A percentile compares a stretch with the other conserved stretches of the same genome.
These are phyloP conservation scores for Mimosa bimucronata DNA, from an alignment of 306 rosid species.

Conservation along the genomic window DNA sequence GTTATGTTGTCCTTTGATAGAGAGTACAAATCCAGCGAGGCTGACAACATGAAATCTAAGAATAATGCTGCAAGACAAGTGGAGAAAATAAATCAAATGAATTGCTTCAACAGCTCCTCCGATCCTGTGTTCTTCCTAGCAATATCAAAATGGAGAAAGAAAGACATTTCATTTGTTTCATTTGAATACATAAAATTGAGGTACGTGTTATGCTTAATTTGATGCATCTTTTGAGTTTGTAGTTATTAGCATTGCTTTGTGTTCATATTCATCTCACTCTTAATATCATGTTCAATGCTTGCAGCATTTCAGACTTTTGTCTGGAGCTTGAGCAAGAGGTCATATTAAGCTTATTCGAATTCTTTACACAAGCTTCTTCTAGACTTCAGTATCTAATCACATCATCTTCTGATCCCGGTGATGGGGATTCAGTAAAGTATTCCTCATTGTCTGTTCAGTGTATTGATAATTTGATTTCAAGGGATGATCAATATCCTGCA, in stretches of 20 bases:
- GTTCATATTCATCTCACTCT: slow-evolving; percentile 5
- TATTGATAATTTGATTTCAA: slow-evolving; percentile 45
- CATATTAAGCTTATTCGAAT: slow-evolving; percentile 83
- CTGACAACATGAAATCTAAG: slow-evolving; percentile 47
- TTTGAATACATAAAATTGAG: slow-evolving; percentile 86
- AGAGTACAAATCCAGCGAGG: slow-evolving; percentile 55
- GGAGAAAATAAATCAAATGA: slow-evolving; percentile 51
- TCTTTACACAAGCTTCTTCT: slow-evolving; percentile 64
- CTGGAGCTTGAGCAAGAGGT: slow-evolving; percentile 95
- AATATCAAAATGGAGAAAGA: slow-evolving; percentile 94
- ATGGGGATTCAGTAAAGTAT: slow-evolving; percentile 43
- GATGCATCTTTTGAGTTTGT: slow-evolving; percentile 24
- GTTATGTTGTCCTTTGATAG: slow-evolving; percentile 77
- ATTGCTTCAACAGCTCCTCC: slow-evolving; percentile 46
- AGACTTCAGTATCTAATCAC: slow-evolving; percentile 53
- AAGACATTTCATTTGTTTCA: slow-evolving; percentile 80
- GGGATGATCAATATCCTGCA: slow-evolving; percentile 43
- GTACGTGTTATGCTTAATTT: slow-evolving; percentile 46
- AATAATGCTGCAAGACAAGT: slow-evolving; percentile 47
- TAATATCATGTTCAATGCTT: slow-evolving; percentile 43
- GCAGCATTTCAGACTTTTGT: slow-evolving; percentile 84
- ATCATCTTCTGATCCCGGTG: slow-evolving; percentile 55
- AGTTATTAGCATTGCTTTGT: slow-evolving; percentile 3
- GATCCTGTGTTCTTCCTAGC: slow-evolving; percentile 73
- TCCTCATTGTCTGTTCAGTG: slow-evolving; percentile 45